phyloP scores from a whole-genome alignment of 768 basidiomycete species.

The Tephrocybe sp. region DNA sequence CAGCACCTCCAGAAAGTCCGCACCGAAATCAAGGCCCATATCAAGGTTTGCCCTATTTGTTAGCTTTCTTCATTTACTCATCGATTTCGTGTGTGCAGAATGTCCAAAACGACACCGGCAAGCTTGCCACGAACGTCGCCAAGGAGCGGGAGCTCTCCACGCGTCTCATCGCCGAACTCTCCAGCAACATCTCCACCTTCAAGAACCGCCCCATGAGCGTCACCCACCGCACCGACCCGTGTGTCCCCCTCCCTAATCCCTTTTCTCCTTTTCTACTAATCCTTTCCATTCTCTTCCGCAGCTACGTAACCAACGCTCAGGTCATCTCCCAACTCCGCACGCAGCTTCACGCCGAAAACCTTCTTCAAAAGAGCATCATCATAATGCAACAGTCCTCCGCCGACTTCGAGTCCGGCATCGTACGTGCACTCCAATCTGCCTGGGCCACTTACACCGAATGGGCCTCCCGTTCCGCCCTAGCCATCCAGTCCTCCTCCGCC shows the following conservation, averaged over 20 bases:
- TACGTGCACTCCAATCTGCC: slow-evolving; percentile 91
- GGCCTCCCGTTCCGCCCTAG: slow-evolving; percentile 75
- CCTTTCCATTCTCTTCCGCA: too few relatives aligned
- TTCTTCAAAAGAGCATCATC: slow-evolving; percentile 94
- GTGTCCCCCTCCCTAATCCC: slow-evolving; percentile 39
- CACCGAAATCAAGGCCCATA: slow-evolving; percentile 95
- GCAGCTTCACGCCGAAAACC: slow-evolving; percentile 97
- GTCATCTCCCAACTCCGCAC: slow-evolving; percentile 78
- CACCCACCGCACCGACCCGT: slow-evolving; percentile 80
- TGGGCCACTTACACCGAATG: slow-evolving; percentile 98
- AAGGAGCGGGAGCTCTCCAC: slow-evolving; percentile 90
- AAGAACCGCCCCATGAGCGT: slow-evolving; percentile 95
- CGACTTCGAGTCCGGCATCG: slow-evolving; percentile 95
- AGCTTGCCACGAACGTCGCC: slow-evolving; percentile 87
- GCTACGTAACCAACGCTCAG: not conserved
- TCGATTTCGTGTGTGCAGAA: slow-evolving; percentile 48
- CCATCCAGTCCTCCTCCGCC: slow-evolving; percentile 76
- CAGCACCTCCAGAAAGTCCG: slow-evolving; percentile 96
- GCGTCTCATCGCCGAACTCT: slow-evolving; percentile 82
- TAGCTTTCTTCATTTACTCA: not conserved
- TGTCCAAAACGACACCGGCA: slow-evolving; percentile 94
- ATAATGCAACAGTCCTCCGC: slow-evolving; percentile 98
- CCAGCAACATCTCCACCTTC: slow-evolving; percentile 83
- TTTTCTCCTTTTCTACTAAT: too few relatives aligned
- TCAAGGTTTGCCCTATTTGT: slow-evolving; percentile 62